These are phyloP conservation scores for Trichosanthes cucumerina DNA, from an alignment of 306 rosid species.

Conservation along the genomic window DNA sequence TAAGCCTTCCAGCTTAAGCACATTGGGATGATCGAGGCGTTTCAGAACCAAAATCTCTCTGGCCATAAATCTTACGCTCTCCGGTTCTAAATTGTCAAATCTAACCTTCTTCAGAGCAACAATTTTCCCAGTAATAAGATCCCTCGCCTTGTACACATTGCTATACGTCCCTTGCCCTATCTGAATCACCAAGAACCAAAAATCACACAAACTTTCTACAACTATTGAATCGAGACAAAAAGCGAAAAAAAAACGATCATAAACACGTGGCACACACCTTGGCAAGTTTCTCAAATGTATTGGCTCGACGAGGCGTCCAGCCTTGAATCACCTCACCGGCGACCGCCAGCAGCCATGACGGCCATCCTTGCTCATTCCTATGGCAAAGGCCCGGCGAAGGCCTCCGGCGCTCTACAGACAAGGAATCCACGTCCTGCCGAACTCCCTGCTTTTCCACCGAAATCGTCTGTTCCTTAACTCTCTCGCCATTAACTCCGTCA, in stretches of 20 bases:
- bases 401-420: slow-evolving; percentile 46
- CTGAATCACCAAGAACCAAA: slow-evolving; percentile 27
- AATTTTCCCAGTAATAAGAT: slow-evolving; percentile 58
- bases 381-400: slow-evolving; percentile 29
- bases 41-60: slow-evolving; percentile 85
- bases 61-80: slow-evolving; percentile 98
- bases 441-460: slow-evolving; percentile 18
- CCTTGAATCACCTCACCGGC: slow-evolving; percentile 88
- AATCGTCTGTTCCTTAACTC: slow-evolving; percentile 16
- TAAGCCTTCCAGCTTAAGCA: slow-evolving; percentile 84
- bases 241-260: background rate
- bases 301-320: slow-evolving; percentile 97
- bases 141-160: slow-evolving; percentile 94
- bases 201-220: background rate
- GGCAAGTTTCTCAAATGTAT: slow-evolving; percentile 83
- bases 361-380: slow-evolving; percentile 74
- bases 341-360: slow-evolving; percentile 79
- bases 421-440: slow-evolving; percentile 40
- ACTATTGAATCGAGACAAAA: background rate
- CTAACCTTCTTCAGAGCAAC: slow-evolving; percentile 95
- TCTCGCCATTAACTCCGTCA: slow-evolving; percentile 18
- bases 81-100: slow-evolving; percentile 90
- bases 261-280: slow-evolving; percentile 44
- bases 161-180: slow-evolving; percentile 99
- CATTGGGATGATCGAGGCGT: slow-evolving; percentile 95